Evolutionary conservation across 805 yeast genomes (phyloP).

Genomic region (Wickerhamomyces bisporus): DNA sequence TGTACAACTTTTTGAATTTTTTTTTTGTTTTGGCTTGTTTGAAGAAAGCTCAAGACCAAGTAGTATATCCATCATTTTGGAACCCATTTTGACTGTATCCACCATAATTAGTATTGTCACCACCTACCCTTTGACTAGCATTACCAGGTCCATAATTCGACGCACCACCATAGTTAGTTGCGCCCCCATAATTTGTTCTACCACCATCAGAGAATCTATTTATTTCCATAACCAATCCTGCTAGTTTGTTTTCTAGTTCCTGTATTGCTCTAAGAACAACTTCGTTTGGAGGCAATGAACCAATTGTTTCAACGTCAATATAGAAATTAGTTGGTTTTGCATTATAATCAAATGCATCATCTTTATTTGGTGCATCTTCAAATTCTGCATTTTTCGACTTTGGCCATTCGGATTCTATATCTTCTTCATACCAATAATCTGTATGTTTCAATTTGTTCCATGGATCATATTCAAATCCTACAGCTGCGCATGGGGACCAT

Average conservation of each 20-base stretch:
- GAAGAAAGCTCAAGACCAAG: constrained; percentile 1
- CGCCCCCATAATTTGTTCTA: constrained; percentile 35
- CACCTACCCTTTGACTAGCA: constrained; percentile 5
- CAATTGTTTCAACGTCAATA: constrained; percentile 89
- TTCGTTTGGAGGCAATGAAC: constrained; percentile 82
- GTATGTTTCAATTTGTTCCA: constrained; percentile 97
- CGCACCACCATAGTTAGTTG: constrained; percentile 22
- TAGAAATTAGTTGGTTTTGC: constrained; percentile 82
- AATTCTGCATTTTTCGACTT: constrained; percentile 80
- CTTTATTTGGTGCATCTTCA: constrained; percentile 92
- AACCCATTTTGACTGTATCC: constrained; percentile 21
- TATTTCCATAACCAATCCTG: constrained; percentile 74
- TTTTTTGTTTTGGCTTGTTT: background rate
- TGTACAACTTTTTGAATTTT: background rate
- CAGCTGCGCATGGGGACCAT: constrained; percentile 96
- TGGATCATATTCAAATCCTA: constrained; percentile 98
- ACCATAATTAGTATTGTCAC: constrained; percentile 26
- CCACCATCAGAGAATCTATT: constrained; percentile 43
- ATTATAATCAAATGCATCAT: constrained; percentile 76
- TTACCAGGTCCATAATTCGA: background rate
- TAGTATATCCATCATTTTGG: constrained; percentile 1
- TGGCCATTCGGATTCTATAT: constrained; percentile 92
- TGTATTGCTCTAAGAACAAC: constrained; percentile 82
- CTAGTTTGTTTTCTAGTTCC: constrained; percentile 85
- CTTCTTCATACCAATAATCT: constrained; percentile 93